Percentiles rank a stretch among this genome's conserved stretches.
These are phyloP conservation scores for Monilinia aucupariae DNA, from an alignment of 2,329 filamentous ascomycete genomes.

Conservation along the genomic window DNA sequence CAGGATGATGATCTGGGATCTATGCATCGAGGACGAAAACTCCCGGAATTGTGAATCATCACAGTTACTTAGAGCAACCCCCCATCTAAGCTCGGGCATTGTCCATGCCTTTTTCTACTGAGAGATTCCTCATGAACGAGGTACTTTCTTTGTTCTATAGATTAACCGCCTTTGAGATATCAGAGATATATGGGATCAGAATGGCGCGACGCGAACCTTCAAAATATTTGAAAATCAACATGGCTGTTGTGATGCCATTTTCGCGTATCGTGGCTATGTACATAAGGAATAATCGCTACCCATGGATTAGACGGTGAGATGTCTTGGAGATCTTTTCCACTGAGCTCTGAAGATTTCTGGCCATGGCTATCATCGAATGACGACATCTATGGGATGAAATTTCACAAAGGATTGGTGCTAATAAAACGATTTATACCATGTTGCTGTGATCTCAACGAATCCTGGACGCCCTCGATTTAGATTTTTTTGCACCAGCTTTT, in stretches of 20 bases:
- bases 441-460: not conserved
- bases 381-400: not conserved
- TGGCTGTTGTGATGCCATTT: not conserved
- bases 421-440: not conserved
- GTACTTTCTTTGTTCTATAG: not conserved
- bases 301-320: not conserved
- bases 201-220: not conserved
- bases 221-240: not conserved
- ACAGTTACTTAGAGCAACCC: not conserved
- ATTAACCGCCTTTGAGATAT: not conserved
- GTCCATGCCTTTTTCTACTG: not conserved
- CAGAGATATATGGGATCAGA: not conserved
- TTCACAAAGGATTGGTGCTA: not conserved
- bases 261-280: not conserved
- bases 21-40: not conserved
- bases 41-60: not conserved
- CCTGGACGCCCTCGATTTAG: not conserved
- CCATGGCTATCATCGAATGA: not conserved
- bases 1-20: not conserved
- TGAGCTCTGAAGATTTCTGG: not conserved
- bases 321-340: not conserved
- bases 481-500: not conserved
- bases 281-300: not conserved
- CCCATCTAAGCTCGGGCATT: not conserved
- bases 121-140: not conserved